A percentile compares a stretch with the other conserved stretches of the same genome.
phyloP scores from a whole-genome alignment of 768 basidiomycete genomes.

The Lactifluus subvellereus region DNA sequence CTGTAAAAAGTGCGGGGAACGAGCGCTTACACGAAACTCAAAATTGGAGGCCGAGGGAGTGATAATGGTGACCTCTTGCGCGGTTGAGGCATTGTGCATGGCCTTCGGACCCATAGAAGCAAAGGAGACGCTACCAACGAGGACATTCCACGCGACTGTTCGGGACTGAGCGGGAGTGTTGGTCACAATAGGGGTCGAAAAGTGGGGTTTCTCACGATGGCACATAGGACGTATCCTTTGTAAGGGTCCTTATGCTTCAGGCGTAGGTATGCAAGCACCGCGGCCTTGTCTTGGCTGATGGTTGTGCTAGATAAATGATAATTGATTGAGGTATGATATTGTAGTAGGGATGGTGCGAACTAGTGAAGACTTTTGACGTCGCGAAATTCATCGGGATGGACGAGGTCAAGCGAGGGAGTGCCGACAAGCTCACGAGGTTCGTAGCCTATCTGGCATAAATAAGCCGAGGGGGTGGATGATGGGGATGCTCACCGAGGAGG shows the following conservation, averaged over 20 bases:
- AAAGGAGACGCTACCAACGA: conserved; percentile 75
- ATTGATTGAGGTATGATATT: background rate
- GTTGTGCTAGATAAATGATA: conserved; percentile 48
- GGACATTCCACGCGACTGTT: conserved; percentile 66
- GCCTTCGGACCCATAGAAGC: conserved; percentile 70
- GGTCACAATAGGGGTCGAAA: background rate
- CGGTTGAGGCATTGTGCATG: conserved; percentile 75
- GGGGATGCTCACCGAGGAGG: conserved; percentile 44
- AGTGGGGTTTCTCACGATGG: conserved; percentile 47
- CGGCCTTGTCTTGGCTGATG: conserved; percentile 73
- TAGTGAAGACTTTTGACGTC: conserved; percentile 65
- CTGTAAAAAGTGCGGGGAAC: conserved; percentile 44
- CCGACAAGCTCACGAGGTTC: conserved; percentile 70
- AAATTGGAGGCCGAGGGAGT: conserved; percentile 44
- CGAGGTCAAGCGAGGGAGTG: conserved; percentile 63
- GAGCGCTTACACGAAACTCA: conserved; percentile 35
- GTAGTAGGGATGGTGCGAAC: conserved; percentile 34
- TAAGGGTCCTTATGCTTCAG: conserved; percentile 75
- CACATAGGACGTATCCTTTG: conserved; percentile 69
- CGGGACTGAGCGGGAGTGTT: conserved; percentile 37
- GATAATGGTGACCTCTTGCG: conserved; percentile 73
- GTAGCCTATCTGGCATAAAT: conserved; percentile 44
- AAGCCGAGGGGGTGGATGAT: background rate
- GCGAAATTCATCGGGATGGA: conserved; percentile 73
- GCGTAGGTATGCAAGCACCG: conserved; percentile 70